phyloP scores from a whole-genome alignment of 192 early-diverging fungal genomes.

The Coemansia sp. region DNA sequence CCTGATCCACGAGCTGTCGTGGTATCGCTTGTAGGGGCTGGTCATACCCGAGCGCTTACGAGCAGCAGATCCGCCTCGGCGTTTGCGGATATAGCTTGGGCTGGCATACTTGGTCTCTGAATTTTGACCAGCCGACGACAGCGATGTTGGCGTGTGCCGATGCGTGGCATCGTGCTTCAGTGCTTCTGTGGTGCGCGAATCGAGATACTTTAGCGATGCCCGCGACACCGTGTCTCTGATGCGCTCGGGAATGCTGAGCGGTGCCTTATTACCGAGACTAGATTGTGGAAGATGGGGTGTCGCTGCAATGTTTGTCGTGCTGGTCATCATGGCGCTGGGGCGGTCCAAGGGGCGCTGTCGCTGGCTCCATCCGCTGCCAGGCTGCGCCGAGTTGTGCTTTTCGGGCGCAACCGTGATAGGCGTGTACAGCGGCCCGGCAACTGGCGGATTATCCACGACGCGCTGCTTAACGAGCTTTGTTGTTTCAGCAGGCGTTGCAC shows the following conservation, averaged over 20 bases:
- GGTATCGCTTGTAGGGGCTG: slow-evolving; percentile 28
- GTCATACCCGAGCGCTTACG: neutral
- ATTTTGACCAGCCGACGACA: neutral
- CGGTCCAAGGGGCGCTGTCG: neutral
- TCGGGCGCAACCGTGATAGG: slow-evolving; percentile 14
- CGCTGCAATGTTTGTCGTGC: neutral
- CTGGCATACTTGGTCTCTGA: slow-evolving; percentile 5
- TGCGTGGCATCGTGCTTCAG: slow-evolving; percentile 14
- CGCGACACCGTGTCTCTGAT: slow-evolving; percentile 42
- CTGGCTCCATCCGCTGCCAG: slow-evolving; percentile 19
- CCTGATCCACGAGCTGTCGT: slow-evolving; percentile 32
- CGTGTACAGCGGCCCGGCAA: slow-evolving; percentile 15
- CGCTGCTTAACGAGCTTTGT: slow-evolving; percentile 5
- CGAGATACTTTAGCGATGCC: slow-evolving; percentile 46
- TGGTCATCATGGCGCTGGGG: neutral
- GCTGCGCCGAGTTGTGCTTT: neutral
- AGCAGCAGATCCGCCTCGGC: slow-evolving; percentile 1
- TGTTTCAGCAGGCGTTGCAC: neutral
- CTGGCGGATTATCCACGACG: neutral
- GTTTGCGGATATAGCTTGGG: neutral
- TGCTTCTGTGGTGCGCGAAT: slow-evolving; percentile 26
- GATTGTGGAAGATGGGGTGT: neutral
- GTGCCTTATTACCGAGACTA: neutral
- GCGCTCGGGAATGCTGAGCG: slow-evolving; percentile 15
- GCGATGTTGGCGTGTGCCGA: neutral